Evolutionary conservation across 352 stramenopile genomes (phyloP).

Genomic region (Peronosclerospora sorghi): DNA sequence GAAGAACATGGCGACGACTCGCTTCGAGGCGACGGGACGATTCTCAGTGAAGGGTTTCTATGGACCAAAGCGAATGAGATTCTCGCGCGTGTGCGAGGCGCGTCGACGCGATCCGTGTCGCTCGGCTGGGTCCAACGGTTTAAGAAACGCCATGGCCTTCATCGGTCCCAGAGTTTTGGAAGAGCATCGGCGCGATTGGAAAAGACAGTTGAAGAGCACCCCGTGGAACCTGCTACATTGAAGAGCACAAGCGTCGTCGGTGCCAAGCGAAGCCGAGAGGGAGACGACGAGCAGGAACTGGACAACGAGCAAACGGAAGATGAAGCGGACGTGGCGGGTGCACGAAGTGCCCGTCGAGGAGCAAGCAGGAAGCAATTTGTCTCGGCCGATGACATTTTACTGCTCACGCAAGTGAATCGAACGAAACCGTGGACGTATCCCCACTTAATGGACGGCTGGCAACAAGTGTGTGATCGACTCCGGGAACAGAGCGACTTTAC

Average conservation of each 20-base stretch:
- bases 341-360: no score
- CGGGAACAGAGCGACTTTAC: conserved; percentile 7
- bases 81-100: conserved; percentile 9
- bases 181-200: background rate
- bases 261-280: background rate
- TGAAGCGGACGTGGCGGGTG: background rate
- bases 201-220: background rate
- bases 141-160: conserved; percentile 26
- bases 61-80: conserved; percentile 33
- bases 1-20: background rate
- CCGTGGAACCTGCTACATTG: background rate
- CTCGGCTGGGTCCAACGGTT: conserved; percentile 28
- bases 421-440: conserved; percentile 22
- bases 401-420: conserved; percentile 19
- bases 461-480: conserved; percentile 16
- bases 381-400: conserved; percentile 22
- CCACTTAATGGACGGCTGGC: conserved; percentile 26
- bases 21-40: conserved; percentile 1
- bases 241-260: background rate
- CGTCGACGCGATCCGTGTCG: conserved; percentile 12
- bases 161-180: conserved; percentile 13
- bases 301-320: conserved; percentile 1
- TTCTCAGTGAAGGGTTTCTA: conserved; percentile 16
- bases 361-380: conserved; percentile 25
- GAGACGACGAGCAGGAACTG: no score